These are phyloP conservation scores for Apocynum venetum DNA, from an alignment of 257 asterid genomes.

Conservation along the genomic window DNA sequence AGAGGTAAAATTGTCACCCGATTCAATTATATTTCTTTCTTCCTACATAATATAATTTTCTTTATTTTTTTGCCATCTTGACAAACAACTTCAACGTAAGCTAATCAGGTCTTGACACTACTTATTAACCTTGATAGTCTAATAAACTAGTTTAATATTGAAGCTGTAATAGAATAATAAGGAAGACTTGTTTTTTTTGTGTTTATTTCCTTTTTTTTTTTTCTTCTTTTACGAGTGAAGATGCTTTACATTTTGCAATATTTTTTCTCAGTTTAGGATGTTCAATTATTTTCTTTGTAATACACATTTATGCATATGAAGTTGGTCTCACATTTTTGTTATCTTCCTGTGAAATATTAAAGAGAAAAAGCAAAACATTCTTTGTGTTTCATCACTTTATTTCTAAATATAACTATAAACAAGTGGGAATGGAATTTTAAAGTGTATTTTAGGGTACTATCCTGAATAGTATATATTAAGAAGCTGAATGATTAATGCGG, in stretches of 20 bases:
- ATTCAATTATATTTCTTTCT: background rate
- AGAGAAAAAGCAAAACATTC: background rate
- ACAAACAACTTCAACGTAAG: background rate
- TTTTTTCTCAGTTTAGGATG: background rate
- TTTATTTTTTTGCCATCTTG: background rate
- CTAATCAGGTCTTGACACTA: background rate
- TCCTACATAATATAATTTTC: background rate
- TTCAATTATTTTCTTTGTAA: background rate
- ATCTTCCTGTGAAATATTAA: background rate
- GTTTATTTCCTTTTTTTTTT: background rate
- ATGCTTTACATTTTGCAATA: background rate
- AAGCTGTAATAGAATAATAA: background rate
- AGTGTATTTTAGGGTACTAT: background rate
- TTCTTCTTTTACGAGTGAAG: background rate
- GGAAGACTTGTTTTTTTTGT: background rate
- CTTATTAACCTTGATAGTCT: background rate
- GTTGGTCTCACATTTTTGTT: background rate
- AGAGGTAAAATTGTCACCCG: conserved; percentile 49
- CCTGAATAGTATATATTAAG: background rate
- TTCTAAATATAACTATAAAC: background rate
- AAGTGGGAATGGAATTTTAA: background rate
- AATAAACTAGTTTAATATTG: background rate
- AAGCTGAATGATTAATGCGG: background rate
- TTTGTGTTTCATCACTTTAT: background rate
- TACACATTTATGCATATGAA: background rate